Base-by-base conservation (phyloP, 176 grass and related monocot species). In the Themeda triandra region DNA sequence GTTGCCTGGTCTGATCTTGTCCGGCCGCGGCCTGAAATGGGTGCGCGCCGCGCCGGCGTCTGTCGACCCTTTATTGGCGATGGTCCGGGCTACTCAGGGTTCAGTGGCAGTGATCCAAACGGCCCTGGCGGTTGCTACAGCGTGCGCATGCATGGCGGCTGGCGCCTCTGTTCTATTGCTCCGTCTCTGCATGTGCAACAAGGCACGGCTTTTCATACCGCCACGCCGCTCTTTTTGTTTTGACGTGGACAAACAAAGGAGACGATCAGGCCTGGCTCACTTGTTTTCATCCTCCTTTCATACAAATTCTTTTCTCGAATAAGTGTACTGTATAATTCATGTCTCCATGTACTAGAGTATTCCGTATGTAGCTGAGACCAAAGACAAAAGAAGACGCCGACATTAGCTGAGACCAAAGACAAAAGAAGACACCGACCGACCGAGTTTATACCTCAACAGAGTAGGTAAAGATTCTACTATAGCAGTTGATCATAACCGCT, bases 201-300 rank as follows among this genome's bases (percentile, higher is more conserved):
- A 28, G 15, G 73, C 73, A n/a, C 83, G 51, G 13, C 65, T 77
- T 72, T 89, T 15, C 39, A 33, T 18, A 24, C 29, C 6, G 69
- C 36, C 6, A 44, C 25, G 66, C 45, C 66, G 18, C 19, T 48
- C 54, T 4, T 75, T 65, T 80, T 75, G 82, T 89, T 89, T 76
- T 30, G 74, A 74, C 75, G 2, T 80, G 68, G 9, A 24, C 0
- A 27, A 25, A 58, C 6, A 72, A 35, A 36, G 13, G 40, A 6
- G 17, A 44, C 63, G 66, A 14, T 67, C 66, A 37, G 10, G 5
- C 66, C 33, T n/a, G 33, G 4, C 6, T 10, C 65, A 8, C 2
- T 35, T 35, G 33, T n/a, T 58, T n/a, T 23, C 5, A 23, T 54
- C 7, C 8, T 6, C 3, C 51, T 1, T 46, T 15, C 7, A 23